Base-by-base conservation (phyloP, 257 asterid genomes). In the Primulina huaijiensis region DNA sequence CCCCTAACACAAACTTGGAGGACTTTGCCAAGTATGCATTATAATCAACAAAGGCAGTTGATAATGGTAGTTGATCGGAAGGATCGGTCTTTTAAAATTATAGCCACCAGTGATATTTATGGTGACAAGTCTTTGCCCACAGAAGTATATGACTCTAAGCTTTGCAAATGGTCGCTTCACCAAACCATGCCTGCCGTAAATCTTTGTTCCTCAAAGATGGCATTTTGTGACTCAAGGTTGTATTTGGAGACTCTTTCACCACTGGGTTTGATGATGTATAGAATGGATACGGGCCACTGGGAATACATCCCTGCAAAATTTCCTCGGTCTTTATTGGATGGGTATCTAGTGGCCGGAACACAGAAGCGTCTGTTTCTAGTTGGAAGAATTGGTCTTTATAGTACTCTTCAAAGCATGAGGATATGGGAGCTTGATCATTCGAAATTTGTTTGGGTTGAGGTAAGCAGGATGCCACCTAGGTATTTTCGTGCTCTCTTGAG, bases 201-300 rank as follows among this genome's bases (percentile, higher is more conserved):
- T 77, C 90, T 89, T 21, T 91, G 99, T 89, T 94, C 99, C 69
- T 89, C 97, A 14, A 94, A 94, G 78, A 94, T 94, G 96, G 99
- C 99, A 16, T 85, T 89, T 76, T 94, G 99, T 59, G 98, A 91
- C 83, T 89, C 99, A 23, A 87, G 91, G 57, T 75, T 94, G 64
- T 94, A 89, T 78, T 43, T 91, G 76, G 97, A 94, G 70, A 94
- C 97, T 7, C 95, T 94, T 59, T 94, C 99, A 7, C 99, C 99
- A 1, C 90, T 94, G 35, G 99, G 97, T 69, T 76, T 94, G 60
- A 89, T 91, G 99, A 91, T 91, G 97, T 91, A 94, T 78, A 68
- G 85, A 9, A 68, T 94, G 76, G 97, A 91, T 67, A 88, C 88
- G 2, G 97, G 96, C 72, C 84, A 82, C 5, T 94, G 99, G 99